A percentile compares a stretch with the other conserved stretches of the same genome.
These are phyloP conservation scores for Penicillium crystallinum DNA, from an alignment of 495 filamentous ascomycete species.

Conservation along the genomic window DNA sequence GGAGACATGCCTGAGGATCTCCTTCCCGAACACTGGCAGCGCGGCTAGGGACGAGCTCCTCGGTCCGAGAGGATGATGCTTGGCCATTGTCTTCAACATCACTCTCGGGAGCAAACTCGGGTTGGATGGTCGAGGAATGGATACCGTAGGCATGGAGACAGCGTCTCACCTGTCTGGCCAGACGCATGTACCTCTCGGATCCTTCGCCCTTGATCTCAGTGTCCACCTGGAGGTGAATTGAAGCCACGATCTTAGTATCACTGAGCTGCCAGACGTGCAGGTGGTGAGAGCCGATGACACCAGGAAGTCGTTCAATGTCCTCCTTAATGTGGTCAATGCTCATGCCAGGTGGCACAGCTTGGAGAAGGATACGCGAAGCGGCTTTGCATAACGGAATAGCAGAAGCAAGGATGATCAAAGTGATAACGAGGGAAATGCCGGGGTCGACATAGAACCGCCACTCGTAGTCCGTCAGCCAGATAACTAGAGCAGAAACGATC, in stretches of 20 bases:
- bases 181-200: conserved; percentile 79
- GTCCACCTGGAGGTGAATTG: conserved; percentile 83
- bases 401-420: conserved; percentile 85
- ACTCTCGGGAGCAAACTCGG: conserved; percentile 71
- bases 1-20: conserved; percentile 61
- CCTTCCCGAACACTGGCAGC: conserved; percentile 46
- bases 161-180: conserved; percentile 69
- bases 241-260: conserved; percentile 87
- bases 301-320: conserved; percentile 78
- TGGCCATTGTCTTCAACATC: conserved; percentile 46
- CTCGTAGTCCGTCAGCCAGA: conserved; percentile 73
- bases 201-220: conserved; percentile 67
- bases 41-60: conserved; percentile 34
- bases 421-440: conserved; percentile 91
- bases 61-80: conserved; percentile 24
- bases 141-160: conserved; percentile 96
- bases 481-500: conserved; percentile 84
- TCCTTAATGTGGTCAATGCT: conserved; percentile 84
- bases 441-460: conserved; percentile 83
- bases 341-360: conserved; percentile 85
- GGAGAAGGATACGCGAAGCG: conserved; percentile 87
- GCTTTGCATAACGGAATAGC: conserved; percentile 90
- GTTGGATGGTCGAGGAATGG: conserved; percentile 96
- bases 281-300: conserved; percentile 86
- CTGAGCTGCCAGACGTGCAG: conserved; percentile 97